Base-by-base conservation (phyloP, 345 rosid species). In the Populus davidiana region DNA sequence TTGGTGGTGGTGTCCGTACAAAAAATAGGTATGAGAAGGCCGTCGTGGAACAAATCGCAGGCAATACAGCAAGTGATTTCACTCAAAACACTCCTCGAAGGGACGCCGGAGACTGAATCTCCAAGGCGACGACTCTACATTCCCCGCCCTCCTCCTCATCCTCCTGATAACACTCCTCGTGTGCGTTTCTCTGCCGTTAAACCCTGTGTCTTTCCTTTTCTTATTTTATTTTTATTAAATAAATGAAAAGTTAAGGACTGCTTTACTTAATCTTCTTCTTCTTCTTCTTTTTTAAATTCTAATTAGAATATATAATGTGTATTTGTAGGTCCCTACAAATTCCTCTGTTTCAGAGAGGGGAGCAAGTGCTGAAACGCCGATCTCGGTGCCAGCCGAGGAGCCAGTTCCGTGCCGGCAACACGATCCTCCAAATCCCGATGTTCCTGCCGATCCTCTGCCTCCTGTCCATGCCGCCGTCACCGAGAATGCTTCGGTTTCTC, bases 21-120 rank as follows among this genome's bases (percentile, higher is more conserved):
- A 25, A 18, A 39, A n/a, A 62, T 79, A 86, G 89, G 89, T 56
- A 87, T 87, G 89, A 80, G 89, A 71, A 80, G 85, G 69, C 89
- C 89, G 33, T 87, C 89, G 71, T 87, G 89, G 89, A 87, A 87
- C 85, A 87, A 87, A 81, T 87, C 89, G 78, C 89, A 87, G 83
- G 87, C 87, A 71, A 83, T 87, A 72, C 89, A 87, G 86, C 89
- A 87, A 79, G 87, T 87, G 70, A 81, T 87, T 84, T 85, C 85
- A 16, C 85, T 87, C 49, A 87, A 85, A 76, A 72, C 79, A 43
- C 85, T 87, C 5, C 79, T 85, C 2, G 89, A 87, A 75, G 54
- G 86, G 52, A 50, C 83, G 72, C 50, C 83, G 49, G 87, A 80
- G 77, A 71, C 80, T 0, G 84, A 80, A 44, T 75, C 78, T 59